phyloP scores from a whole-genome alignment of 495 filamentous ascomycete genomes.

The Lasiosphaeria hispida region DNA sequence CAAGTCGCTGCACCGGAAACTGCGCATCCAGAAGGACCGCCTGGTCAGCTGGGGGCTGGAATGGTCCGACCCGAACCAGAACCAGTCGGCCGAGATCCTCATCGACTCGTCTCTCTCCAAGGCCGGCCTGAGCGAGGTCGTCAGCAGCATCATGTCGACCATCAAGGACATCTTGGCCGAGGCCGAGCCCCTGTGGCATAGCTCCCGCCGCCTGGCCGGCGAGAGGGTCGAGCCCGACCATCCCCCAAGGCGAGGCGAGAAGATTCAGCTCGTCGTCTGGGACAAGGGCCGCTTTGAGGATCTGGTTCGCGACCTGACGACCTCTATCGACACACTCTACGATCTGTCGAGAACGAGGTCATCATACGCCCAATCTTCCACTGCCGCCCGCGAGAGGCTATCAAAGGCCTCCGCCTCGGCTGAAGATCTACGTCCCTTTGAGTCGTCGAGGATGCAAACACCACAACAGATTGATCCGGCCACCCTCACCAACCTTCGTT shows the following conservation, averaged over 20 bases:
- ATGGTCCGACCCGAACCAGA: slow-evolving; percentile 71
- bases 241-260: slow-evolving; percentile 39
- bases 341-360: slow-evolving; percentile 75
- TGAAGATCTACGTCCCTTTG: slow-evolving; percentile 49
- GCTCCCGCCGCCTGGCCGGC: slow-evolving; percentile 42
- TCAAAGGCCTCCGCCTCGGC: slow-evolving; percentile 29
- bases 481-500: slow-evolving; percentile 41
- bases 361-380: slow-evolving; percentile 35
- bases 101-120: slow-evolving; percentile 83
- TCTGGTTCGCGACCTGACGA: slow-evolving; percentile 73
- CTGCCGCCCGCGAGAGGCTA: slow-evolving; percentile 20
- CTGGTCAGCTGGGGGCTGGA: slow-evolving; percentile 86
- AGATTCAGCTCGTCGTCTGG: slow-evolving; percentile 49
- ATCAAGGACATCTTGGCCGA: slow-evolving; percentile 86
- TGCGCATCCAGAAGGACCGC: slow-evolving; percentile 67
- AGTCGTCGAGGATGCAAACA: slow-evolving; percentile 54
- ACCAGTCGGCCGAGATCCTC: slow-evolving; percentile 56
- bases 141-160: slow-evolving; percentile 82
- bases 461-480: slow-evolving; percentile 51
- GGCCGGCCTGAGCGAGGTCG: slow-evolving; percentile 82
- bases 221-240: slow-evolving; percentile 40
- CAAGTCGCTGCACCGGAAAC: slow-evolving; percentile 54
- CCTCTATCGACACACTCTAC: slow-evolving; percentile 85
- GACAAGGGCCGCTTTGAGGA: slow-evolving; percentile 63
- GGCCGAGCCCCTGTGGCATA: slow-evolving; percentile 73